Evolutionary conservation across 352 stramenopile genomes (phyloP).

Genomic region (Globisporangium splendens): DNA sequence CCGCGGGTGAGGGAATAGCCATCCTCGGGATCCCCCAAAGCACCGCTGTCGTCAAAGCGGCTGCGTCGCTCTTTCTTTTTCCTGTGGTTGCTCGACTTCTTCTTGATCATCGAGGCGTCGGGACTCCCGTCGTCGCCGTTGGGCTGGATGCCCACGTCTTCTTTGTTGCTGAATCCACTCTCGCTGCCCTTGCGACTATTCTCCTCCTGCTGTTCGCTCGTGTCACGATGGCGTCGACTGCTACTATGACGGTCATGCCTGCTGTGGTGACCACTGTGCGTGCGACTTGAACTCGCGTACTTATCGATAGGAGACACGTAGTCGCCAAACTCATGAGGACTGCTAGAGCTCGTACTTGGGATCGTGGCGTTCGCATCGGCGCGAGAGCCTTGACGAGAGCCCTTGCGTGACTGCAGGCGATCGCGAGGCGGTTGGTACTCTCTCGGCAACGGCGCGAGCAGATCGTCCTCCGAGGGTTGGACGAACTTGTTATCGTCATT

Average conservation of each 20-base stretch:
- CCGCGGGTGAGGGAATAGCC: neutral
- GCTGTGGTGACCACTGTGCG: conserved; percentile 2
- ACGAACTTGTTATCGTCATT: conserved; percentile 14
- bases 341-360: conserved; percentile 22
- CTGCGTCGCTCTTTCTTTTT: conserved; percentile 44
- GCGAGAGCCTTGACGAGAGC: conserved; percentile 52
- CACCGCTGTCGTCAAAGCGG: neutral
- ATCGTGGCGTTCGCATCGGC: conserved; percentile 8
- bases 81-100: conserved; percentile 44
- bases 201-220: conserved; percentile 22
- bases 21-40: neutral
- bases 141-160: neutral
- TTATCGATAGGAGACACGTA: conserved; percentile 14
- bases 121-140: neutral
- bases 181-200: no score
- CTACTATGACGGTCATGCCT: conserved; percentile 2
- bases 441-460: conserved; percentile 32
- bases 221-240: conserved; percentile 23
- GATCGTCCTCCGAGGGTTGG: conserved; percentile 23
- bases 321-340: conserved; percentile 44
- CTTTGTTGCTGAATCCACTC: conserved; percentile 1
- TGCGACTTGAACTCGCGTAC: neutral
- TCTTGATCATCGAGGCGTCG: conserved; percentile 27
- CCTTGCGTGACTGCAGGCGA: conserved; percentile 72
- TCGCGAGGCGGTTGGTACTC: conserved; percentile 65